Evolutionary conservation across 805 yeast species (phyloP), one percentile per base, ranked within the genome.

Genomic region (Candida ipomoeae): DNA sequence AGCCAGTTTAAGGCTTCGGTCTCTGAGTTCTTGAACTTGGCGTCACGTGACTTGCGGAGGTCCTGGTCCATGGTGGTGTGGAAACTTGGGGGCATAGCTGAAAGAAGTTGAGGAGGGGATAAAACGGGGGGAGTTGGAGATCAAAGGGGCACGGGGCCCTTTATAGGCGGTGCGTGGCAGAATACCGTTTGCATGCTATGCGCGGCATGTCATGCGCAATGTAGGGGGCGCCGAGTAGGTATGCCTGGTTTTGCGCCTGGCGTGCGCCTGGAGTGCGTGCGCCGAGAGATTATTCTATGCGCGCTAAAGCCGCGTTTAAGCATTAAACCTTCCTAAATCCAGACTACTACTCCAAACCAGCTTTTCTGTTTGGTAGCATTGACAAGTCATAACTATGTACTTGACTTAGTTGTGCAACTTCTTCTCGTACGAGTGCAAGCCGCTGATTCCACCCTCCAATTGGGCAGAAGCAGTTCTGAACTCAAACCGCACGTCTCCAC

Each of bases 401-500:
- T 26, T 10, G 7, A 21, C 18, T 14, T 81, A 89, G 68, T 89
- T 89, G 81, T 90, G 96, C 69, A 94, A 79, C 75, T 96, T 89
- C 83, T 94, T 94, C 78, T 94, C 99, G 70, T 88, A 94, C 52
- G 97, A 91, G 80, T 89, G 89, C 74, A 94, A 82, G 67, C 96
- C 91, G 75, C 89, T 87, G 56, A 94, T 92, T 73, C 98, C 98
- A 79, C 99, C 99, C 78, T 94, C 99, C 59, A 90, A 80, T 81
- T 94, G 99, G 57, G 99, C 97, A 66, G 97, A 88, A 46, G 98
- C 96, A 61, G 98, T 91, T 83, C 99, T 89, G 74, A 86, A 84
- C 78, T 94, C 99, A 67, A 94, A 94, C 77, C 99, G 85, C 56
- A 90, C 85, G 32, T 73, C 75, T 60, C 96, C 96, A 50, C 62